Percentiles rank a stretch among this genome's conserved stretches.
Evolutionary conservation across 345 rosid genomes (phyloP).

Genomic region (Fremontodendron californicum): DNA sequence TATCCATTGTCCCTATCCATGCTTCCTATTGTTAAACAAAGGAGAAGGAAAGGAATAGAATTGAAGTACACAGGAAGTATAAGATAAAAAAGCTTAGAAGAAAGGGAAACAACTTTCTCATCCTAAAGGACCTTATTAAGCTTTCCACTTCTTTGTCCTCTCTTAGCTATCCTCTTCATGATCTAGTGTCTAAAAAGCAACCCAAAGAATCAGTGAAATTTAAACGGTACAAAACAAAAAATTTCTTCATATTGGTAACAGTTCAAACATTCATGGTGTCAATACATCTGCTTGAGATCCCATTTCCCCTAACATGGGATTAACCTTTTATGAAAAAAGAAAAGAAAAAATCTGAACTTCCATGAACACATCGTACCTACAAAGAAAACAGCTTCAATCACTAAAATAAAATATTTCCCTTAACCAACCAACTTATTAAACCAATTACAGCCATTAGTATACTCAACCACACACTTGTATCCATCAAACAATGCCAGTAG

Average conservation of each 20-base stretch:
- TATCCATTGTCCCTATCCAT: background rate
- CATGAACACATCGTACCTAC: background rate
- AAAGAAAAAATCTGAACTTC: background rate
- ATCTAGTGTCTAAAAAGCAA: background rate
- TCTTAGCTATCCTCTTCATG: background rate
- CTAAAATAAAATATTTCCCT: background rate
- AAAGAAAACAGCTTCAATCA: background rate
- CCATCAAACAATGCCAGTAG: background rate
- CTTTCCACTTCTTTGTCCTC: background rate
- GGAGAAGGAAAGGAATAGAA: background rate
- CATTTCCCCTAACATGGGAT: background rate
- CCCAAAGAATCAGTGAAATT: background rate
- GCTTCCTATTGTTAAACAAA: background rate
- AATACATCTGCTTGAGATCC: no score
- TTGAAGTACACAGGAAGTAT: background rate
- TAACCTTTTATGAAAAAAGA: background rate
- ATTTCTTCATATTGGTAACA: background rate
- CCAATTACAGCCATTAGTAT: background rate
- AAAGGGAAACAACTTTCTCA: background rate
- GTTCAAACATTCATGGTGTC: no score
- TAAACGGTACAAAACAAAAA: background rate
- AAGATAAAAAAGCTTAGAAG: background rate
- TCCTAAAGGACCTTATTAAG: background rate
- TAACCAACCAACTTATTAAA: background rate
- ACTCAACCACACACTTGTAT: background rate